Evolutionary conservation across 306 rosid species (phyloP), one percentile per base, ranked within the genome.

Genomic region (Quercus bicolor): DNA sequence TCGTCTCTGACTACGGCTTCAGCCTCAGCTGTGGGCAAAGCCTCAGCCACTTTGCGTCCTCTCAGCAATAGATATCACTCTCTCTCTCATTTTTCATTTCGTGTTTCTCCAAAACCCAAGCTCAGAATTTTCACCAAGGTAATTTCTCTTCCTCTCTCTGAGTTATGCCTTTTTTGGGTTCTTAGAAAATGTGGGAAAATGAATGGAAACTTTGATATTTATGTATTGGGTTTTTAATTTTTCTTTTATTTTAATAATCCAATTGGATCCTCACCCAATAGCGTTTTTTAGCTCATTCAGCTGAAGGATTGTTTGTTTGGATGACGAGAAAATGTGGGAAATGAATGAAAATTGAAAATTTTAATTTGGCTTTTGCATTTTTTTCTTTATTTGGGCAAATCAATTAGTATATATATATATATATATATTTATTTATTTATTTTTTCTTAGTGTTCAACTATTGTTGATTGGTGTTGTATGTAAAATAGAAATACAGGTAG

Each of bases 81-180:
- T 65, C 78, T 56, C 29, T 86, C 69, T 12, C 37, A 82, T 29
- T 61, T 90, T 64, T 84, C 92, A 51, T 85, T 87, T 72, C 83
- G 79, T 52, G 81, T 85, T 84, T 77, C 89, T 77, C 87, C 81
- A 19, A 84, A 80, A 71, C 84, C 89, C 77, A 84, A 57, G 68
- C 86, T 90, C 57, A 87, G 85, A 14, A 68, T 83, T 80, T 77
- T 80, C 81, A 62, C 83, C 81, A 82, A 89, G 97, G 97, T 92
- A 75, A 53, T 40, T 40, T 8, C 28, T n/a, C 31, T 6, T 31
- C n/a, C 56, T 11, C 4, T 43, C 16, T 54, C 2, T 45, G 52
- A 20, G 51, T 18, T 68, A 4, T 55, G 7, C 45, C 33, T 18
- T 64, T 10, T 64, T 64, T 29, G 70, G 43, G 20, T 64, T 64